Evolutionary conservation across 2,329 filamentous ascomycete species (phyloP), one percentile per base, ranked within the genome.

Genomic region (Colletotrichum karsti): DNA sequence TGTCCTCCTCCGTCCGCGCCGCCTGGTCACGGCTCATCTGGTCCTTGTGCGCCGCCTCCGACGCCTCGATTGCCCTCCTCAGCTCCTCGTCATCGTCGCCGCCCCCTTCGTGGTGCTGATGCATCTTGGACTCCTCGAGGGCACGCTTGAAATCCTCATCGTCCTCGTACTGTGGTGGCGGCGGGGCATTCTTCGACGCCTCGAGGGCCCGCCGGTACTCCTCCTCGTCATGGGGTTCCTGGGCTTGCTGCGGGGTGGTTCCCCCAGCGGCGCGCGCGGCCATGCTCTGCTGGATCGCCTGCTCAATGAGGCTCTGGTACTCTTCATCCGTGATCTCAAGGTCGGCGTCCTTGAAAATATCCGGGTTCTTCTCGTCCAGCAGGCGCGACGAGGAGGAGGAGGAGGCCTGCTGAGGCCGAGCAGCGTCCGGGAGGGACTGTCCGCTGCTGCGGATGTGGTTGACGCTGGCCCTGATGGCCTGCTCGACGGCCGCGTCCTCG

Each of bases 401-500:
- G 54, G 30, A 24, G 22, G 39, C 30, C 39, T 51, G 53, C 20
- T 37, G 44, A 7, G 41, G 60, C 20, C 37, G 44, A 6, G 41
- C 24, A 41, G 57, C 30, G 37, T 64, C 62, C 7, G 71, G 71
- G 3, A 72, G 60, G 0, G 74, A 69, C 2, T 48, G 63, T 48
- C 56, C 69, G 51, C 54, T 69, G 64, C 63, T 75, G 37, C 77
- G 80, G 69, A 87, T 79, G 37, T 92, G 90, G 13, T 81, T 82
- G 15, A 96, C 84, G 70, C 91, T 93, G 5, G 92, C 90, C 13
- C 92, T 85, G 56, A 97, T 92, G 1, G 93, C 93, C 20, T 88
- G 84, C 75, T 94, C 93, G 53, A 97, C 85, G 66, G 87, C 83
- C 22, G 85, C 85, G 73, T 96, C 93, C 76, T 96, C 92, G 20